Evolutionary conservation across 2,329 filamentous ascomycete species (phyloP).

Genomic region (Hymenoscyphus fraxineus): DNA sequence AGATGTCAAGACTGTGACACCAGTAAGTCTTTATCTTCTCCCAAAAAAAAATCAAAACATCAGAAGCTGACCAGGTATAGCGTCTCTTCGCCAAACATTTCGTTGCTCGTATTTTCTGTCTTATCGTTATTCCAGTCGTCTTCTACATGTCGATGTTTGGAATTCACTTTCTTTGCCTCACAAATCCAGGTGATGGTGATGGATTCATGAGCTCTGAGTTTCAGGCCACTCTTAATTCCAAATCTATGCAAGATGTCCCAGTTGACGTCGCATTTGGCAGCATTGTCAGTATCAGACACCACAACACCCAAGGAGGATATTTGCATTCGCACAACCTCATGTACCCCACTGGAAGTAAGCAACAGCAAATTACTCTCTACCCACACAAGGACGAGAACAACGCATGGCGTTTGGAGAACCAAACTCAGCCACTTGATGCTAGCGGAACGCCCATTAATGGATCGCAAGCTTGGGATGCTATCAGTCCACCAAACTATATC

Average conservation of each 20-base stretch:
- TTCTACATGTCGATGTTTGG: slow-evolving; percentile 98
- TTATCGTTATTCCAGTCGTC: slow-evolving; percentile 80
- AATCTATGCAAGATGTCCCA: slow-evolving; percentile 91
- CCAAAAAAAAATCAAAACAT: slow-evolving; percentile 5
- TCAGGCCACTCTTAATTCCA: slow-evolving; percentile 93
- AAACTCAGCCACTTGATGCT: slow-evolving; percentile 80
- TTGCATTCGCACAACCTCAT: slow-evolving; percentile 95
- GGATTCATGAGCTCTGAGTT: slow-evolving; percentile 99
- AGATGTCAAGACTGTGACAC: slow-evolving; percentile 79
- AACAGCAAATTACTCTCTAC: slow-evolving; percentile 97
- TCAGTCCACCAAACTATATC: slow-evolving; percentile 63
- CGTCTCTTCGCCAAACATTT: slow-evolving; percentile 92
- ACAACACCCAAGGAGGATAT: slow-evolving; percentile 97
- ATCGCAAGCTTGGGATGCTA: slow-evolving; percentile 76
- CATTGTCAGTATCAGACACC: slow-evolving; percentile 79
- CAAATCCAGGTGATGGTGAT: slow-evolving; percentile 94
- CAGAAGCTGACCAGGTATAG: slow-evolving; percentile 37
- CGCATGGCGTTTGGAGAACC: slow-evolving; percentile 88
- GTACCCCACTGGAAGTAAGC: slow-evolving; percentile 96
- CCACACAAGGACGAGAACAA: slow-evolving; percentile 99
- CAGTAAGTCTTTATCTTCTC: slow-evolving; percentile 46
- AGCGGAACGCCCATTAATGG: slow-evolving; percentile 76
- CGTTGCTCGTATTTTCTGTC: slow-evolving; percentile 82
- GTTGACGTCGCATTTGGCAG: slow-evolving; percentile 90
- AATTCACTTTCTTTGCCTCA: slow-evolving; percentile 90